Evolutionary conservation across 305 asterid genomes (phyloP).

Genomic region (Fraxinus dipetala): DNA sequence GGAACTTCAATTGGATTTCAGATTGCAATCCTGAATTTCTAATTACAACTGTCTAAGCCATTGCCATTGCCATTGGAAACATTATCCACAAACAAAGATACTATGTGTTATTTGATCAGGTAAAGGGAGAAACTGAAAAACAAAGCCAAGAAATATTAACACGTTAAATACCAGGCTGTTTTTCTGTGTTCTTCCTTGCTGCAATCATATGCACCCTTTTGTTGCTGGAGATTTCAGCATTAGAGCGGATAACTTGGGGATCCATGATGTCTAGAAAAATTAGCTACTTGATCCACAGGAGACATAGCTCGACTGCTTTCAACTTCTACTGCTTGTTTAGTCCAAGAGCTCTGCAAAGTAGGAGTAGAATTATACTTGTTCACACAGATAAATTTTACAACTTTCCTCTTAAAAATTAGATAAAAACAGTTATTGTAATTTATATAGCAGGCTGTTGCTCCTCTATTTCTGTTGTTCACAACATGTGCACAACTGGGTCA

Average conservation of each 20-base stretch:
- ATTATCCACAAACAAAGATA: conserved; percentile 33
- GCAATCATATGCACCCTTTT: conserved; percentile 34
- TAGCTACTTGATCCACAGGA: conserved; percentile 50
- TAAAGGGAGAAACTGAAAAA: neutral
- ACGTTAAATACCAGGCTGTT: conserved; percentile 32
- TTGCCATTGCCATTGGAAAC: conserved; percentile 37
- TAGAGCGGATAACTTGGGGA: conserved; percentile 58
- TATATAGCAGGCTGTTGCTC: neutral
- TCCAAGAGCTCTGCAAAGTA: conserved; percentile 71
- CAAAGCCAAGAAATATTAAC: conserved; percentile 2
- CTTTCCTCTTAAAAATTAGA: neutral
- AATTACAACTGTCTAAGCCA: conserved; percentile 31
- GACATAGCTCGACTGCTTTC: conserved; percentile 56
- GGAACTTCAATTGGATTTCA: conserved; percentile 35
- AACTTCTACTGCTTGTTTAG: conserved; percentile 62
- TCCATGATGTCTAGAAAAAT: conserved; percentile 52
- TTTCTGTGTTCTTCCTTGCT: conserved; percentile 41
- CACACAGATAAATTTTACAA: conserved; percentile 9
- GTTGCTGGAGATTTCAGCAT: conserved; percentile 44
- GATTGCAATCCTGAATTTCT: conserved; percentile 35
- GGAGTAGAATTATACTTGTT: neutral
- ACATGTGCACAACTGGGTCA: neutral
- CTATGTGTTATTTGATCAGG: conserved; percentile 12
- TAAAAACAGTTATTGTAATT: neutral
- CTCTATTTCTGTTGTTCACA: neutral